Percentiles rank a stretch among this genome's conserved stretches.
Conservation (phyloP, 805 yeast species). For the Metschnikowia baotianmanensis region DNA sequence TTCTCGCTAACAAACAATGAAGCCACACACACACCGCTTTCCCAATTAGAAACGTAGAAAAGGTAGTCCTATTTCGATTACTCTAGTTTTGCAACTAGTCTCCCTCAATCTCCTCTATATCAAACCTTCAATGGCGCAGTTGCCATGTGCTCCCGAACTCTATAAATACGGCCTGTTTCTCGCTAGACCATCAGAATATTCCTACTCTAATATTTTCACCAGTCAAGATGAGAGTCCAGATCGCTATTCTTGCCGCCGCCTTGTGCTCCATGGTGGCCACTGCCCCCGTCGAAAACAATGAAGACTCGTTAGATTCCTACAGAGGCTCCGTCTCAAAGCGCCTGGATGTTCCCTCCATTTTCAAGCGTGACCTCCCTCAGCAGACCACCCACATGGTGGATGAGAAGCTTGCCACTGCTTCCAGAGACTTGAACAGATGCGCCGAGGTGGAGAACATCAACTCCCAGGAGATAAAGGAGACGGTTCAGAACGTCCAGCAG, state of each 20-base stretch:
- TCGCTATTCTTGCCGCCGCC: not conserved
- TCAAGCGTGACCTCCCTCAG: not conserved
- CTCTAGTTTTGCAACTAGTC: too few relatives aligned
- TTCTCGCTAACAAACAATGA: too few relatives aligned
- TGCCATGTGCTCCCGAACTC: too few relatives aligned
- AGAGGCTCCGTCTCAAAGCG: not conserved
- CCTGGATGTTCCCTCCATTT: not conserved
- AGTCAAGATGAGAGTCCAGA: not conserved
- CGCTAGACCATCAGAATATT: too few relatives aligned
- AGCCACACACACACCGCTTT: too few relatives aligned
- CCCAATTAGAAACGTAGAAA: too few relatives aligned
- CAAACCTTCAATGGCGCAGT: too few relatives aligned
- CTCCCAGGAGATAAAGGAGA: not conserved
- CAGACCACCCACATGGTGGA: not conserved
- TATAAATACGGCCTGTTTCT: too few relatives aligned
- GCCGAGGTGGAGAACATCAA: not conserved
- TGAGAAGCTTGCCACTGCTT: not conserved
- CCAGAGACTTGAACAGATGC: not conserved
- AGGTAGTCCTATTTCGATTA: too few relatives aligned
- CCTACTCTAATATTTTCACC: too few relatives aligned
- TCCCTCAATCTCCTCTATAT: too few relatives aligned
- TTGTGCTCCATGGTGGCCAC: not conserved
- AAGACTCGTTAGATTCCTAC: not conserved
- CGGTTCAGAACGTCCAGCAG: not conserved
- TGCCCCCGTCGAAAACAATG: not conserved